Conservation (phyloP, 2,329 filamentous ascomycete species). For the Orbilia javanica region DNA sequence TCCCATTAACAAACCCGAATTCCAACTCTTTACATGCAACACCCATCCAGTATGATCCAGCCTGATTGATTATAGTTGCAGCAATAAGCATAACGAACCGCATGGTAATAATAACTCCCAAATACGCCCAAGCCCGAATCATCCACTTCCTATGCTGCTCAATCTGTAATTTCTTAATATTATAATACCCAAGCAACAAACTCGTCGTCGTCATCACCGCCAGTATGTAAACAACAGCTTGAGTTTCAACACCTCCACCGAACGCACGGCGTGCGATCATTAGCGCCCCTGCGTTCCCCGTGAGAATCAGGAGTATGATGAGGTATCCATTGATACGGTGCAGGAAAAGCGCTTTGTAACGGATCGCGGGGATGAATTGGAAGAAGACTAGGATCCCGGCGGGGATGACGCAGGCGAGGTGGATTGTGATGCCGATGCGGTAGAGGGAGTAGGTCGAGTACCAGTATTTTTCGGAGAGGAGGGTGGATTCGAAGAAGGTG, state of each 20-base stretch:
- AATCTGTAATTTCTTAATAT: slow-evolving; percentile 73
- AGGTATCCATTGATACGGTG: slow-evolving; percentile 75
- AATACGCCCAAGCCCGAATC: slow-evolving; percentile 70
- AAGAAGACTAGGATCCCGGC: slow-evolving; percentile 67
- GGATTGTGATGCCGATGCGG: slow-evolving; percentile 67
- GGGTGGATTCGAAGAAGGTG: slow-evolving; percentile 61
- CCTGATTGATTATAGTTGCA: slow-evolving; percentile 62
- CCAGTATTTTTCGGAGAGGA: slow-evolving; percentile 68
- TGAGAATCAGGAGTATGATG: slow-evolving; percentile 68
- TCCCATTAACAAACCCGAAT: slow-evolving; percentile 36
- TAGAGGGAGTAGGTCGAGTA: slow-evolving; percentile 64
- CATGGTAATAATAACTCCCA: slow-evolving; percentile 63
- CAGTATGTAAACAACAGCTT: slow-evolving; percentile 67
- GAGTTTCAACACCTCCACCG: slow-evolving; percentile 70
- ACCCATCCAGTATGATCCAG: slow-evolving; percentile 46
- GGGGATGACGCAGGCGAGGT: slow-evolving; percentile 67
- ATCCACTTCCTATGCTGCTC: slow-evolving; percentile 76
- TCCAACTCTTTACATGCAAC: slow-evolving; percentile 36
- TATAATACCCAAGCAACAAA: slow-evolving; percentile 69
- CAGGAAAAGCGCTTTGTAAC: slow-evolving; percentile 69
- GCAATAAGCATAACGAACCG: slow-evolving; percentile 60
- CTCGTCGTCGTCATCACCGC: slow-evolving; percentile 67
- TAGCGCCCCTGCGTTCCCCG: slow-evolving; percentile 69
- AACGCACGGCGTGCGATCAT: slow-evolving; percentile 70
- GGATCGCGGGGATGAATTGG: slow-evolving; percentile 69